Evolutionary conservation across 164 flowering plant species (phyloP).

Genomic region (Berberis vulgaris): DNA sequence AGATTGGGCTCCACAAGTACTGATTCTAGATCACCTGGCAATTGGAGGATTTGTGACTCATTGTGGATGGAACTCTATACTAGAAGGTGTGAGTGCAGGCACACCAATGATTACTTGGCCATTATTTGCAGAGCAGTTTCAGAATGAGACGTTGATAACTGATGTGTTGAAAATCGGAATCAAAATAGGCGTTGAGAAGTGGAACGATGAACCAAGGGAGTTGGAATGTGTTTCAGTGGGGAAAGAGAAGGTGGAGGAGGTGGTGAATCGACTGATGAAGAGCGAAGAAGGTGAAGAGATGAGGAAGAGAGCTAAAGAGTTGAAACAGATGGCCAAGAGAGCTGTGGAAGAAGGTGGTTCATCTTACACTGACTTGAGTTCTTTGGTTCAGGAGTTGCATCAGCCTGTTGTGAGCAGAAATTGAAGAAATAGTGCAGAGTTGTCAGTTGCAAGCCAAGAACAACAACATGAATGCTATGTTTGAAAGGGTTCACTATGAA

Average conservation of each 20-base stretch:
- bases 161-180: neutral
- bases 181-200: neutral
- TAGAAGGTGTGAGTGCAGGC: neutral
- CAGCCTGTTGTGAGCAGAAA: neutral
- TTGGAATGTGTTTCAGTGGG: neutral
- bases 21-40: constrained; percentile 17
- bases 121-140: neutral
- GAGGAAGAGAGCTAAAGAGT: neutral
- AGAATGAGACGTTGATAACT: neutral
- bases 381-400: neutral
- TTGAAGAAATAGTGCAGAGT: neutral
- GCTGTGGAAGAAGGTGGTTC: neutral
- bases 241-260: neutral
- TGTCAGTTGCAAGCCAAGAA: neutral
- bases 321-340: neutral
- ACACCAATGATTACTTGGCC: neutral
- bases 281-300: neutral
- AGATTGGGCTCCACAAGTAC: neutral
- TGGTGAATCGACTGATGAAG: neutral
- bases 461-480: neutral
- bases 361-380: neutral
- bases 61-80: constrained; percentile 23
- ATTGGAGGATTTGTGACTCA: constrained; percentile 25
- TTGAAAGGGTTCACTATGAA: too few species aligned
- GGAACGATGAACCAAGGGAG: neutral